These are phyloP conservation scores for Parathielavia appendiculata DNA, from an alignment of 495 filamentous ascomycete genomes.

Conservation along the genomic window DNA sequence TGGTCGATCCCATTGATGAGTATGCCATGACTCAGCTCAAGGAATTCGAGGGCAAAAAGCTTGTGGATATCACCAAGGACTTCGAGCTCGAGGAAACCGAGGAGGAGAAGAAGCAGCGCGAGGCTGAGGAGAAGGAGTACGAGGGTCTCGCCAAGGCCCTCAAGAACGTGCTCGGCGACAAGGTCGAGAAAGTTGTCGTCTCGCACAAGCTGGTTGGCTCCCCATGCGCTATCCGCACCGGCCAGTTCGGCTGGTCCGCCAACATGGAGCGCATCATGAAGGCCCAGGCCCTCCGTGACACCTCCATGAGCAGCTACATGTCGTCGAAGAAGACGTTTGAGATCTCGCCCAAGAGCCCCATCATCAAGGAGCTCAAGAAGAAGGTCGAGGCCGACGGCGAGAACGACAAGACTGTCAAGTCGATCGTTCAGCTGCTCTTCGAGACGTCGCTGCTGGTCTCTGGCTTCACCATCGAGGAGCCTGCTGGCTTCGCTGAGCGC, in stretches of 20 bases:
- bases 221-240: constrained; percentile 98
- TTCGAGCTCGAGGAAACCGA: constrained; percentile 99
- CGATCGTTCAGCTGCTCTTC: constrained; percentile 93
- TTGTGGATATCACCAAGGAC: constrained; percentile 99
- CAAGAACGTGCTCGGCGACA: constrained; percentile 98
- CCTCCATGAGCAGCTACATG: constrained; percentile 99
- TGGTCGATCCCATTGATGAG: constrained; percentile 99
- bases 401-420: constrained; percentile 97
- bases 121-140: constrained; percentile 96
- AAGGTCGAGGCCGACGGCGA: constrained; percentile 97
- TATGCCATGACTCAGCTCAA: constrained; percentile 99
- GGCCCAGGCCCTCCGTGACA: constrained; percentile 98
- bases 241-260: constrained; percentile 99
- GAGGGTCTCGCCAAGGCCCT: constrained; percentile 88
- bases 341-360: constrained; percentile 96
- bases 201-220: constrained; percentile 94
- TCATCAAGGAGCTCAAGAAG: constrained; percentile 97
- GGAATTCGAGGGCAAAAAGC: constrained; percentile 99
- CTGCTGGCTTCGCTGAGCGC: constrained; percentile 92
- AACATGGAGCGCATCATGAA: constrained; percentile 99
- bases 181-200: constrained; percentile 99
- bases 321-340: constrained; percentile 99
- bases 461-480: constrained; percentile 99
- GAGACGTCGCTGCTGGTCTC: constrained; percentile 98
- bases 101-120: constrained; percentile 96